A percentile compares a stretch with the other conserved stretches of the same genome.
phyloP scores from a whole-genome alignment of 192 early-diverging fungal species.

The Dimargaris cristalligena region DNA sequence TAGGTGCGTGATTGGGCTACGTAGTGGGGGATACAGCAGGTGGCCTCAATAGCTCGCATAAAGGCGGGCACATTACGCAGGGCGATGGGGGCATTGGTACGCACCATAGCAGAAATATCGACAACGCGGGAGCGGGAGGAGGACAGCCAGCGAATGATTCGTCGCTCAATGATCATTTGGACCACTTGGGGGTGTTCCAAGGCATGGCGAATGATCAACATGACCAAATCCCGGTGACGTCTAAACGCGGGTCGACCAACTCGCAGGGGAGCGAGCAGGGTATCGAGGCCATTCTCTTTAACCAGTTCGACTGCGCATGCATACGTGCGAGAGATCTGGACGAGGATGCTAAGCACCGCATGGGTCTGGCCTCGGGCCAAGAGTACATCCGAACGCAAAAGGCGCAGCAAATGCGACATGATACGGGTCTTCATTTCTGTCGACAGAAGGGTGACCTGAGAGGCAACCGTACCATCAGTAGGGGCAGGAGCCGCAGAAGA shows the following conservation, averaged over 20 bases:
- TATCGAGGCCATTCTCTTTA: slow-evolving; percentile 32
- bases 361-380: slow-evolving; percentile 20
- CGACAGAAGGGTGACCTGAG: no score
- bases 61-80: slow-evolving; percentile 56
- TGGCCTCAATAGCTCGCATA: slow-evolving; percentile 36
- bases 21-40: slow-evolving; percentile 45
- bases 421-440: no score
- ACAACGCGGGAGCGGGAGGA: slow-evolving; percentile 32
- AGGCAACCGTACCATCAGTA: no score
- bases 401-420: no score
- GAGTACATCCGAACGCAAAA: background rate
- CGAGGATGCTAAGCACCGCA: slow-evolving; percentile 46
- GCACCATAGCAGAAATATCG: slow-evolving; percentile 44
- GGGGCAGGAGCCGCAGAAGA: no score
- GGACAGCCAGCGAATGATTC: slow-evolving; percentile 48
- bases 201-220: slow-evolving; percentile 65
- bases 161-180: slow-evolving; percentile 40
- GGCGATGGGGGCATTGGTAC: slow-evolving; percentile 39
- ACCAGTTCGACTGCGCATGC: slow-evolving; percentile 39
- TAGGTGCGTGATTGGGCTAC: slow-evolving; percentile 40
- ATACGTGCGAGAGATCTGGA: slow-evolving; percentile 50
- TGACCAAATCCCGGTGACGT: slow-evolving; percentile 47
- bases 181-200: slow-evolving; percentile 45
- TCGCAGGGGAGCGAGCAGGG: slow-evolving; percentile 33
- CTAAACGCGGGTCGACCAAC: slow-evolving; percentile 38